Evolutionary conservation across 164 flowering plant species (phyloP).

Genomic region (Tinospora cordifolia): DNA sequence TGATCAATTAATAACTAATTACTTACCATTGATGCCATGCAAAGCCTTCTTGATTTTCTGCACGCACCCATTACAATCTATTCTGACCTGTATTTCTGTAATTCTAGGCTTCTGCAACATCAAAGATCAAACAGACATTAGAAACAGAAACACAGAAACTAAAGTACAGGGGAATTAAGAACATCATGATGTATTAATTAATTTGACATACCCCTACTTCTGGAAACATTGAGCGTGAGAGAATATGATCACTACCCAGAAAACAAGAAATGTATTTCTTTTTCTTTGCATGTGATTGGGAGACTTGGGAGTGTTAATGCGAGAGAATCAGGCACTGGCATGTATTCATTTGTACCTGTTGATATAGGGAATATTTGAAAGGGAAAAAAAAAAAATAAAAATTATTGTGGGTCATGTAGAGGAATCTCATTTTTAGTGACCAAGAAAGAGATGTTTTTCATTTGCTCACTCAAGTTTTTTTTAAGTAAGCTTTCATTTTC

Average conservation of each 20-base stretch:
- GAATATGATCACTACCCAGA: slow-evolving; percentile 10
- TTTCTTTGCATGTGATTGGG: slow-evolving; percentile 19
- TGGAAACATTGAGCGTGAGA: slow-evolving; percentile 37
- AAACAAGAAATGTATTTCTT: slow-evolving; percentile 11
- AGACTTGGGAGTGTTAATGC: slow-evolving; percentile 19
- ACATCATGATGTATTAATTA: too few relatives aligned
- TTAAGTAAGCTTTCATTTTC: too few relatives aligned
- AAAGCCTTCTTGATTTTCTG: slow-evolving; percentile 93
- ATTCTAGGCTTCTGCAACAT: slow-evolving; percentile 60
- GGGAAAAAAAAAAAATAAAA: too few relatives aligned
- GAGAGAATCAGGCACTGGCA: slow-evolving; percentile 39
- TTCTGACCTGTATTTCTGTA: slow-evolving; percentile 75
- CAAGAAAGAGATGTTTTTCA: slow-evolving; percentile 1
- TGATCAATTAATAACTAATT: not conserved
- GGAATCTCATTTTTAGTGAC: slow-evolving; percentile 41
- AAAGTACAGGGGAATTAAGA: too few relatives aligned
- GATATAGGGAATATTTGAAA: slow-evolving; percentile 46
- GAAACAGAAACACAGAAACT: too few relatives aligned
- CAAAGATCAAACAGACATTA: not conserved
- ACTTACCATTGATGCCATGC: slow-evolving; percentile 54
- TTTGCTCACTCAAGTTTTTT: too few relatives aligned
- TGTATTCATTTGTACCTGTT: slow-evolving; percentile 32
- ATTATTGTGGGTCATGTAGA: slow-evolving; percentile 62
- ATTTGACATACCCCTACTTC: slow-evolving; percentile 52
- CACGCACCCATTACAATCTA: slow-evolving; percentile 96